phyloP scores from a whole-genome alignment of 148 eudicot species.

The Vaccinium darrowii region DNA sequence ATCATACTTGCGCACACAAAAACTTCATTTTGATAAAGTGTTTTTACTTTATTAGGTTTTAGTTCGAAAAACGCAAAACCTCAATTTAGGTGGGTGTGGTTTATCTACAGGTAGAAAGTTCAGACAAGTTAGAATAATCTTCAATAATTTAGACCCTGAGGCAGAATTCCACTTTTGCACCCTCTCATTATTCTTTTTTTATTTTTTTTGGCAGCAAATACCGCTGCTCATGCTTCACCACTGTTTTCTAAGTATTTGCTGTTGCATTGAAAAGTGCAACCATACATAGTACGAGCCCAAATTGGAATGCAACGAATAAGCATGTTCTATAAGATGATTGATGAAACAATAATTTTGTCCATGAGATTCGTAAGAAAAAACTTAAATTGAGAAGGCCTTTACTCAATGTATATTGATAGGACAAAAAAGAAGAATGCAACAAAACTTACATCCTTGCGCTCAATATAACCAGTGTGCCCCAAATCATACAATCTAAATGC shows the following conservation, averaged over 20 bases:
- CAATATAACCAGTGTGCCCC: slow-evolving; percentile 47
- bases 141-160: not conserved
- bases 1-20: not conserved
- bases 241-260: not conserved
- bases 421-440: not conserved
- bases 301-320: not conserved
- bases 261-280: not conserved
- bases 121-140: no score
- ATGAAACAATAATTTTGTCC: not conserved
- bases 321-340: not conserved
- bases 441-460: slow-evolving; percentile 46
- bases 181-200: not conserved
- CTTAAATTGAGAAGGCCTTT: not conserved
- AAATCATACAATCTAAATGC: slow-evolving; percentile 50
- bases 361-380: not conserved
- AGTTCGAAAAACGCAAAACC: not conserved
- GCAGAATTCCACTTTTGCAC: not conserved
- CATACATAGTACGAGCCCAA: not conserved
- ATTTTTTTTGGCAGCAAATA: not conserved
- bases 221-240: not conserved
- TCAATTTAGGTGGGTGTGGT: not conserved
- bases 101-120: not conserved
- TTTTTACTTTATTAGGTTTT: not conserved
- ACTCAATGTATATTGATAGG: not conserved
- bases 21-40: not conserved